These are phyloP conservation scores for Paramecium tetraurelia DNA, from an alignment of 73 alveolate species.

Conservation along the genomic window DNA sequence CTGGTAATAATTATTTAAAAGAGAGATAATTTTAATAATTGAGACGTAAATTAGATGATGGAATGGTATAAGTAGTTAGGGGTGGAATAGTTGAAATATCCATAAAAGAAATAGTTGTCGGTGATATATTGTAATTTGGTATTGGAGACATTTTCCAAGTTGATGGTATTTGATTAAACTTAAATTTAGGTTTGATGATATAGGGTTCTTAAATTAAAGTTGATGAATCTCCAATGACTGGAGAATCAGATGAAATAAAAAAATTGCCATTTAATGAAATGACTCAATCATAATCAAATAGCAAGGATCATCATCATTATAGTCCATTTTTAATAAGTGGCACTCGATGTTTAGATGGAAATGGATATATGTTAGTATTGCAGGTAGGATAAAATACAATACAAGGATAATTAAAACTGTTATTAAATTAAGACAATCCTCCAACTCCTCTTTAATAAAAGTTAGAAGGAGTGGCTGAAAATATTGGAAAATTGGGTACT, in stretches of 20 bases:
- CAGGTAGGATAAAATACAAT: conserved; percentile 86
- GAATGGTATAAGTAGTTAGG: conserved; percentile 74
- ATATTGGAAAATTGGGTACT: conserved; percentile 89
- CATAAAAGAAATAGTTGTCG: conserved; percentile 81
- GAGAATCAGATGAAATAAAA: conserved; percentile 87
- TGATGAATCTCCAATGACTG: conserved; percentile 92
- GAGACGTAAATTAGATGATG: conserved; percentile 75
- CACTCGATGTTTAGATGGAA: conserved; percentile 83
- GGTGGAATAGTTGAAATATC: conserved; percentile 76
- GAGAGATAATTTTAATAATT: conserved; percentile 84
- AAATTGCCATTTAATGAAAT: conserved; percentile 56
- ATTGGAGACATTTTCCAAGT: conserved; percentile 91
- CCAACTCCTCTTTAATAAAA: conserved; percentile 89
- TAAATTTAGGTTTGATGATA: conserved; percentile 41
- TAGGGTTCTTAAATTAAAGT: conserved; percentile 69
- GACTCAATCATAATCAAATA: neutral
- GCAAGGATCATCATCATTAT: neutral
- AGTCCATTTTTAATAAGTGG: conserved; percentile 79
- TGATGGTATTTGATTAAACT: conserved; percentile 77
- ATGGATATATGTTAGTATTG: conserved; percentile 78
- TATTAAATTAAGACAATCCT: conserved; percentile 76
- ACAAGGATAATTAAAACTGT: conserved; percentile 76
- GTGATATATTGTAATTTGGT: conserved; percentile 81
- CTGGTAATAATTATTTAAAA: conserved; percentile 88
- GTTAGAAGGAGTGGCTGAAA: conserved; percentile 86